Evolutionary conservation across 768 basidiomycete genomes (phyloP), one percentile per base, ranked within the genome.

Genomic region (Rhodotorula toruloides): DNA sequence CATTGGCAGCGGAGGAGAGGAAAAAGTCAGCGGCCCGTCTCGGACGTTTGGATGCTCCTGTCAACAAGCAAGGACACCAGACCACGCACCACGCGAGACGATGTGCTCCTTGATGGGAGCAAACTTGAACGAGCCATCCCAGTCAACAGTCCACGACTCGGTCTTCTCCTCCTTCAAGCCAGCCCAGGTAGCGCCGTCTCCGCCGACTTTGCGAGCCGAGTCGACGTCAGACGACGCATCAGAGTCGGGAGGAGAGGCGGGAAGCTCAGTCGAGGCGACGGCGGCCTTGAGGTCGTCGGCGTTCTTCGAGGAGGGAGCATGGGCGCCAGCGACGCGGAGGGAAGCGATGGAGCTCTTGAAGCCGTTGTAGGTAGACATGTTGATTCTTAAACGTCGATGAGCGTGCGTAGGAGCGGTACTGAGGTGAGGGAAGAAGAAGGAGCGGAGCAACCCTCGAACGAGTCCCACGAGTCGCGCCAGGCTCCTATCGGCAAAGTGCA

Each of bases 91-190:
- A 48, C 87, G 80, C 14, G 86, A 84, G 5, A 89, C 87, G 68
- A 88, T 83, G 13, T 87, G 85, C 78, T 89, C 88, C 72, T 31
- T 55, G 54, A 42, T 31, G 16, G 54, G 54, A 29, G 56, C 42
- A 19, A 57, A 57, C 11, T 31, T 39, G 39, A 42, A 14, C 21
- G 13, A 4, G 54, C 40, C 29, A 31, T 55, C 27, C 4, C 11
- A 42, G 29, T 43, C 54, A 29, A 8, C 7, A 43, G 17, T n/a
- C n/a, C n/a, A n/a, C n/a, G n/a, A n/a, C n/a, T n/a, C n/a, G n/a
- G n/a, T n/a, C n/a, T n/a, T n/a, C n/a, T n/a, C n/a, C n/a, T n/a
- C n/a, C n/a, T n/a, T n/a, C n/a, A n/a, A n/a, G n/a, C n/a, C n/a
- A n/a, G 42, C 16, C 16, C 7, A 43, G 16, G 42, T 8, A 22